A percentile compares a stretch with the other conserved stretches of the same genome.
phyloP scores from a whole-genome alignment of 2,329 filamentous ascomycete genomes.

The Xylaria digitata region DNA sequence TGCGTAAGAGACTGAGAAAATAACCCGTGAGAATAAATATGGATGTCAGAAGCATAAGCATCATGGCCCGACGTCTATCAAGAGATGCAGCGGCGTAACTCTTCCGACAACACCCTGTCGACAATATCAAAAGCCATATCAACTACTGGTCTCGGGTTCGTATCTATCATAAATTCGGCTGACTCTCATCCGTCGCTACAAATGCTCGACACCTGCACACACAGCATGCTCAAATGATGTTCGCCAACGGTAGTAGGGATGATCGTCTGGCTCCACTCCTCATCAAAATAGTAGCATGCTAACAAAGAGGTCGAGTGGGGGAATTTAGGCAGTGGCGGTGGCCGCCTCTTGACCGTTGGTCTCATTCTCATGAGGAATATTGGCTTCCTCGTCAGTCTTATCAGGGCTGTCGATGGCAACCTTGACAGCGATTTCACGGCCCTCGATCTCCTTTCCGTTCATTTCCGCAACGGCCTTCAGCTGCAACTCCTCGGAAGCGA shows the following conservation, averaged over 20 bases:
- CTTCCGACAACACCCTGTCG: constrained; percentile 39
- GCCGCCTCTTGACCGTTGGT: constrained; percentile 55
- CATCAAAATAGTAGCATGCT: constrained; percentile 42
- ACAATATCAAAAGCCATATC: constrained; percentile 46
- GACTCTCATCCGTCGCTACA: constrained; percentile 41
- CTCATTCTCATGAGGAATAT: constrained; percentile 60
- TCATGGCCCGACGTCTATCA: constrained; percentile 41
- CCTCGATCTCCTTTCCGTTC: constrained; percentile 99
- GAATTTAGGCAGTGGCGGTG: constrained; percentile 47
- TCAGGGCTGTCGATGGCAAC: constrained; percentile 99
- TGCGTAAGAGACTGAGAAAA: constrained; percentile 48
- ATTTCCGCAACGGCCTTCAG: constrained; percentile 97
- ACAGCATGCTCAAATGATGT: constrained; percentile 43
- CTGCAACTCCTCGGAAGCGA: constrained; percentile 94
- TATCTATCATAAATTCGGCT: constrained; percentile 49
- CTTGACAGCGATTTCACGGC: constrained; percentile 99
- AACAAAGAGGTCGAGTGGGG: constrained; percentile 37
- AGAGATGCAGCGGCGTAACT: constrained; percentile 42
- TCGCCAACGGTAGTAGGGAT: constrained; percentile 41
- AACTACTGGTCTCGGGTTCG: constrained; percentile 45
- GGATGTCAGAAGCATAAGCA: constrained; percentile 48
- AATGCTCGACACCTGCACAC: constrained; percentile 41
- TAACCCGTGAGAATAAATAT: constrained; percentile 51
- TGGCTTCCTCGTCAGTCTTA: constrained; percentile 90
- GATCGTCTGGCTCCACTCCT: constrained; percentile 42